Percentiles rank a stretch among this genome's conserved stretches.
Conservation (phyloP, 2,329 filamentous ascomycete genomes). For the Penicillium sp. region DNA sequence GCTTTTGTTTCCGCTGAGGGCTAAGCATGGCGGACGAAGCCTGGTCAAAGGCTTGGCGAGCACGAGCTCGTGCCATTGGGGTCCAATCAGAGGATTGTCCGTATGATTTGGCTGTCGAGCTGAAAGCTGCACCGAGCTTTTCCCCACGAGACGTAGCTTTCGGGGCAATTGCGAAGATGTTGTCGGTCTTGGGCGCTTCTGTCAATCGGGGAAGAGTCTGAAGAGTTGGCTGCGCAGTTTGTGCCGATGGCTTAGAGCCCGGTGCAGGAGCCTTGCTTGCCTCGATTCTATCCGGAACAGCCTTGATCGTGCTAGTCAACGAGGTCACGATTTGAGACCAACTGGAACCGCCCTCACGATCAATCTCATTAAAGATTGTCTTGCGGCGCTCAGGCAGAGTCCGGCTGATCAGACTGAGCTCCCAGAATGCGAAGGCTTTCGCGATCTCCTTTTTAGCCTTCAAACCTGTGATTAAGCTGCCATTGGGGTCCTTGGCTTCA, state of each 20-base stretch:
- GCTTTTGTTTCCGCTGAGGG: slow-evolving; percentile 44
- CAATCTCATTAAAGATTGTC: slow-evolving; percentile 84
- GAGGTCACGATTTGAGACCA: slow-evolving; percentile 78
- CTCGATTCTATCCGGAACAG: slow-evolving; percentile 70
- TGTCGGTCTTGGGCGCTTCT: slow-evolving; percentile 52
- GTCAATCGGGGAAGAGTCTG: slow-evolving; percentile 56
- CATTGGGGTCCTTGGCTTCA: slow-evolving; percentile 89
- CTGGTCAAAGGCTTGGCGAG: slow-evolving; percentile 42
- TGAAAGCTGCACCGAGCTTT: slow-evolving; percentile 46
- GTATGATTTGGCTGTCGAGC: slow-evolving; percentile 51
- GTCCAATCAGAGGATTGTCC: slow-evolving; percentile 51
- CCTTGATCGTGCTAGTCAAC: slow-evolving; percentile 71
- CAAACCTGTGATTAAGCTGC: slow-evolving; percentile 81
- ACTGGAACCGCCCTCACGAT: slow-evolving; percentile 76
- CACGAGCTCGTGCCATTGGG: slow-evolving; percentile 43
- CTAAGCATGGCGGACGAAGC: slow-evolving; percentile 45
- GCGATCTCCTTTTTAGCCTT: slow-evolving; percentile 80
- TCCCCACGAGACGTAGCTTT: slow-evolving; percentile 41
- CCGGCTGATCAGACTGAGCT: slow-evolving; percentile 78
- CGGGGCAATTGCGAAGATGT: slow-evolving; percentile 51
- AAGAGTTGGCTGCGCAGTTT: slow-evolving; percentile 45
- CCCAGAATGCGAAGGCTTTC: slow-evolving; percentile 88
- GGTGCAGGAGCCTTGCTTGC: slow-evolving; percentile 57
- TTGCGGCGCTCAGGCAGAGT: slow-evolving; percentile 75
- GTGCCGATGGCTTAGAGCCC: slow-evolving; percentile 31